phyloP scores from a whole-genome alignment of 371 early-diverging fungal genomes.

The Syncephalis fuscata region DNA sequence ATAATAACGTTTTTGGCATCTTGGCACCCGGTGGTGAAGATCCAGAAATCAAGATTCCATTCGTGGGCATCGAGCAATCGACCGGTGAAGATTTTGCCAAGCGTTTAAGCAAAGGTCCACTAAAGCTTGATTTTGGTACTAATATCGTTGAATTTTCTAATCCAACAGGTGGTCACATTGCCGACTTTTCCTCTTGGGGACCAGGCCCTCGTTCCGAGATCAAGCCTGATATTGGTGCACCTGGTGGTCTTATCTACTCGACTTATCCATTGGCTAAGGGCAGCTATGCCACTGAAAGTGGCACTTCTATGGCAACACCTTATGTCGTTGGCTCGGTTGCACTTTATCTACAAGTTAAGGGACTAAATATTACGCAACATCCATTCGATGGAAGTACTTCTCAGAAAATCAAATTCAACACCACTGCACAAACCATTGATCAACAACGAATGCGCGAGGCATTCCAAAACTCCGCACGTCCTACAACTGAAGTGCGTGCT shows the following conservation, averaged over 20 bases:
- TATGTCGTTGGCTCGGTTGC: constrained; percentile 52
- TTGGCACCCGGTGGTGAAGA: constrained; percentile 11
- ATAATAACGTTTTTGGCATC: constrained; percentile 18
- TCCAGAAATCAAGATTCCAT: constrained; percentile 8
- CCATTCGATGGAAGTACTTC: too few relatives aligned
- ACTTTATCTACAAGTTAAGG: constrained; percentile 23
- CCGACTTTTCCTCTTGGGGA: constrained; percentile 44
- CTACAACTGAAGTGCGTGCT: constrained; percentile 11
- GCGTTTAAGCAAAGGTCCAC: background rate
- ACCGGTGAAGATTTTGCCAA: background rate
- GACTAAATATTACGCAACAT: too few relatives aligned
- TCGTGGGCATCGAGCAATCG: constrained; percentile 9
- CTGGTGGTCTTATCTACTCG: constrained; percentile 56
- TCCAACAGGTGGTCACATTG: constrained; percentile 23
- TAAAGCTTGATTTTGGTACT: background rate
- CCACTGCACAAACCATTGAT: constrained; percentile 3
- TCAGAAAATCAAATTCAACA: too few relatives aligned
- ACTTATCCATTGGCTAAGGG: constrained; percentile 17
- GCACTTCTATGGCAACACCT: constrained; percentile 55
- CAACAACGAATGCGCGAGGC: constrained; percentile 10
- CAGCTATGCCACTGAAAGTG: constrained; percentile 11
- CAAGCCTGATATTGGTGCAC: constrained; percentile 52
- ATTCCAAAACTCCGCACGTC: constrained; percentile 31
- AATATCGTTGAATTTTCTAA: constrained; percentile 4
- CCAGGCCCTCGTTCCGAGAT: constrained; percentile 44